Evolutionary conservation across 805 yeast genomes (phyloP), one percentile per base, ranked within the genome.

Genomic region (Metschnikowia sp.): DNA sequence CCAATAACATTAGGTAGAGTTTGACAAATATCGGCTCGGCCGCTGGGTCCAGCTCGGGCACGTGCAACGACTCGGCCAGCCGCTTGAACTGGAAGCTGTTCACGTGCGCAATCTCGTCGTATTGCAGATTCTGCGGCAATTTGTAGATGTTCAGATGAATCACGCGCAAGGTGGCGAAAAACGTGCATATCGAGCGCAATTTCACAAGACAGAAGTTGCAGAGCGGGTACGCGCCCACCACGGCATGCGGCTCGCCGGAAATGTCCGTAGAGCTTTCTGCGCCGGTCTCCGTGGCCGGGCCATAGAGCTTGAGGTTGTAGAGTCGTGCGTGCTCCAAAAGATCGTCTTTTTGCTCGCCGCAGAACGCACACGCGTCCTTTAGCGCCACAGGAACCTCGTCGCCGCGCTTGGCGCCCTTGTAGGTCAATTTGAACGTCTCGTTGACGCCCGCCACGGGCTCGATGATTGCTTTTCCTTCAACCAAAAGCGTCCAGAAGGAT

Each of bases 361-460:
- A 92, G 37, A 92, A 72, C 4, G 90, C 75, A 67, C 98, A 92
- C 5, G 90, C 81, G 2, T 81, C 81, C 42, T 76, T 74, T 19
- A 86, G 78, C 0, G 96, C 96, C 13, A 86, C 82, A 0, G 96
- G 92, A 7, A 59, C 61, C 32, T 56, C 57, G 39, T 40, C 36
- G 15, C 57, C 56, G 3, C 48, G 35, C 32, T 53, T 51, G 29
- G 46, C 53, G 34, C 61, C 65, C 32, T 51, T 50, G 45, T 71
- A 70, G 1, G 69, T 59, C 32, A 71, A 56, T 56, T 82, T 80
- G 68, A 84, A 85, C 1, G 81, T 78, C 63, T 87, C 95, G 58
- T 91, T 90, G 36, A 85, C 76, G 0, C 92, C 91, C 43, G 88
- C 81, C 8, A 91, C 78, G 0, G 99, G 99, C 65, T 90, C 96